A percentile compares a stretch with the other conserved stretches of the same genome.
phyloP scores from a whole-genome alignment of 495 filamentous ascomycete genomes.

The Aspergillus egyptiacus region DNA sequence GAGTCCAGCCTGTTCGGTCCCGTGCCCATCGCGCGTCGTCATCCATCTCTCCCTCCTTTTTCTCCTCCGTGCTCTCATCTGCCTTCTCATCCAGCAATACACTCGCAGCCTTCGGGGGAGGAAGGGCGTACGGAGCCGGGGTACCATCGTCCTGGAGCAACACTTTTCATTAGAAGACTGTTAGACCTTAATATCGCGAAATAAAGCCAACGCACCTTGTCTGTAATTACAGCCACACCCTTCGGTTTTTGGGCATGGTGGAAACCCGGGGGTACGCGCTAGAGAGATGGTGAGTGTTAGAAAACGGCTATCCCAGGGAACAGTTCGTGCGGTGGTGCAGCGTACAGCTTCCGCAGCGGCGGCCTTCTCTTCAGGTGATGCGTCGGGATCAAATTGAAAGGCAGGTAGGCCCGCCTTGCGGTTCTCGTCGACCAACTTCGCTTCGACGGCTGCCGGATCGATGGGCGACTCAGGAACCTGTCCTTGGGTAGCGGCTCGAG shows the following conservation, averaged over 20 bases:
- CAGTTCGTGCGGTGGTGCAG: conserved; percentile 7
- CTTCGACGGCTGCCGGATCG: conserved; percentile 63
- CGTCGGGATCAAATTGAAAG: conserved; percentile 83
- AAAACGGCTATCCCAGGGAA: not conserved
- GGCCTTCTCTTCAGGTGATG: conserved; percentile 75
- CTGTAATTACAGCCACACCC: conserved; percentile 65
- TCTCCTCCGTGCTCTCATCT: conserved; percentile 36
- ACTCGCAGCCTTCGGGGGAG: conserved; percentile 63
- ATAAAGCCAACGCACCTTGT: conserved; percentile 47
- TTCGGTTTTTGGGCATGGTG: conserved; percentile 59
- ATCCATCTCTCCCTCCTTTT: conserved; percentile 41
- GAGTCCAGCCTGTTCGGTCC: conserved; percentile 79
- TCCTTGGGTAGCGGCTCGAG: conserved; percentile 52
- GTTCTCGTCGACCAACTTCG: conserved; percentile 66
- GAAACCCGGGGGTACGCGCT: conserved; percentile 58
- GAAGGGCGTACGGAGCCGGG: conserved; percentile 70
- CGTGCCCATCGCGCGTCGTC: conserved; percentile 63
- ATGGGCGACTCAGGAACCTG: conserved; percentile 55
- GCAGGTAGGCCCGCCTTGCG: conserved; percentile 69
- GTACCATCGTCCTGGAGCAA: conserved; percentile 54
- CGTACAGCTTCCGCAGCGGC: conserved; percentile 72
- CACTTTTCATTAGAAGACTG: not conserved
- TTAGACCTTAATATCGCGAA: not conserved
- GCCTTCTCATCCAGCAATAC: conserved; percentile 44
- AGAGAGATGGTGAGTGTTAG: conserved; percentile 19